phyloP scores from a whole-genome alignment of 83 land plant species.

The Diphasiastrum complanatum region DNA sequence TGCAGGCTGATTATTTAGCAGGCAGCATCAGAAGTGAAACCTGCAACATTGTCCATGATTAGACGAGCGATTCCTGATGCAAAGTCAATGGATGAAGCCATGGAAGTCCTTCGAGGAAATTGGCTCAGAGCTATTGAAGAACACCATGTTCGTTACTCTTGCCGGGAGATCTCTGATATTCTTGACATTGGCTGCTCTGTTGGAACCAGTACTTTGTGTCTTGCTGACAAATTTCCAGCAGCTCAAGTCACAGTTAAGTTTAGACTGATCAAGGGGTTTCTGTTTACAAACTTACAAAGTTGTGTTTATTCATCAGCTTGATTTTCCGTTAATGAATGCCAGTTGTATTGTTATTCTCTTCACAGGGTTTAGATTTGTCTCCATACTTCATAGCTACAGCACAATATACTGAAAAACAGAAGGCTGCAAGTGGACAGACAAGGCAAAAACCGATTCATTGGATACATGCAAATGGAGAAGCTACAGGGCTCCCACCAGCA shows the following conservation, averaged over 20 bases:
- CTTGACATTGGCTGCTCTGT: constrained; percentile 85
- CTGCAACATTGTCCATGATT: constrained; percentile 74
- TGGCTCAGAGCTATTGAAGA: constrained; percentile 66
- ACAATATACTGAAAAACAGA: constrained; percentile 59
- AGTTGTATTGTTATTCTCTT: background rate
- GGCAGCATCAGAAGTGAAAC: constrained; percentile 95
- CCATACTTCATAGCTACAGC: constrained; percentile 92
- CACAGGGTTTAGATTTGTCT: constrained; percentile 89
- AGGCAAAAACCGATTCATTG: constrained; percentile 47
- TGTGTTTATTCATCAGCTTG: background rate
- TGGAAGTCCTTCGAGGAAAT: constrained; percentile 50
- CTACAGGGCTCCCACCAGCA: constrained; percentile 60
- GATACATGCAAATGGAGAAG: constrained; percentile 90
- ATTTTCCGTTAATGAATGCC: too few relatives aligned
- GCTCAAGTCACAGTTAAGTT: constrained; percentile 59
- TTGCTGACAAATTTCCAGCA: constrained; percentile 62
- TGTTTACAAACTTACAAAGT: background rate
- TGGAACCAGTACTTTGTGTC: constrained; percentile 66
- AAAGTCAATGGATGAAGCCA: constrained; percentile 59
- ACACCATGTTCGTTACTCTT: constrained; percentile 56
- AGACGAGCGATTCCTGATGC: constrained; percentile 67
- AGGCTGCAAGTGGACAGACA: constrained; percentile 22
- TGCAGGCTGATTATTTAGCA: constrained; percentile 26
- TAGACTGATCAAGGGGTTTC: constrained; percentile 6
- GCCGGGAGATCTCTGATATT: constrained; percentile 38